Evolutionary conservation across 495 filamentous ascomycete species (phyloP).

Genomic region (Staphylotrichum tortipilum): DNA sequence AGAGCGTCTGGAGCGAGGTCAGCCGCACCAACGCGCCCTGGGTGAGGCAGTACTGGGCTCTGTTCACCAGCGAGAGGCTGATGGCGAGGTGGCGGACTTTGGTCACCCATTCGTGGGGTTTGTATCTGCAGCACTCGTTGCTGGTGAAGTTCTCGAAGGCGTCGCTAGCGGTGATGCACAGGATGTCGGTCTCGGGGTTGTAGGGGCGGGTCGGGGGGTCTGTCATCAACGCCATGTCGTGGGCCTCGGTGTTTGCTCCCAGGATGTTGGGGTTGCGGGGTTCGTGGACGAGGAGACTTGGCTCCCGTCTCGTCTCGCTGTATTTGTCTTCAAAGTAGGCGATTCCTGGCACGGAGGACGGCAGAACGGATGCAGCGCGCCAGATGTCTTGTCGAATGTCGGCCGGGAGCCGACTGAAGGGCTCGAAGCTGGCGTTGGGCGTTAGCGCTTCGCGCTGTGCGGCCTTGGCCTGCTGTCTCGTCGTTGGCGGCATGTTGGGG

Average conservation of each 20-base stretch:
- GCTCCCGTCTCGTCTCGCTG: background rate
- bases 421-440: background rate
- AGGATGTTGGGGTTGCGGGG: background rate
- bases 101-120: background rate
- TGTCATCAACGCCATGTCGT: background rate
- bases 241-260: background rate
- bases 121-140: background rate
- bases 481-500: background rate
- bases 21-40: background rate
- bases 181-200: background rate
- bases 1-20: background rate
- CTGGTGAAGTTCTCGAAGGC: background rate
- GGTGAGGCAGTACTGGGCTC: too few species aligned
- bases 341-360: background rate
- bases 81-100: background rate
- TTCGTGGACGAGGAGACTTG: background rate
- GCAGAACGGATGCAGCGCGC: background rate
- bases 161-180: background rate
- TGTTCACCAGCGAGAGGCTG: background rate
- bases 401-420: background rate
- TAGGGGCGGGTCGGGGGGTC: background rate
- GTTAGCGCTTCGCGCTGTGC: background rate
- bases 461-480: background rate
- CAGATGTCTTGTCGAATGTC: background rate
- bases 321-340: background rate